Conservation (phyloP, 2,329 filamentous ascomycete species). For the Arthrinium phaeospermum region DNA sequence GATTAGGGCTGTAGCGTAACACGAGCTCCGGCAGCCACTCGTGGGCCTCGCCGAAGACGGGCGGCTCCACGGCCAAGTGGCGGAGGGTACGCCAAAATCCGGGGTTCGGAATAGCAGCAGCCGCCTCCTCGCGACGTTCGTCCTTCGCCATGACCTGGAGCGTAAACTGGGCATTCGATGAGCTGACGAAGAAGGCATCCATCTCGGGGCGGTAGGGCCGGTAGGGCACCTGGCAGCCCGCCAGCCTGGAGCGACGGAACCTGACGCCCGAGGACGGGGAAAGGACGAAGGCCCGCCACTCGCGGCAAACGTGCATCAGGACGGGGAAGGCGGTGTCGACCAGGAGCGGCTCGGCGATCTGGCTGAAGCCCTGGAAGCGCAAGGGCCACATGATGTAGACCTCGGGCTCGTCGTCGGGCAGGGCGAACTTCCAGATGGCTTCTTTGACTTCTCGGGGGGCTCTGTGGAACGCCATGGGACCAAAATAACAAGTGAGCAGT, state of each 20-base stretch:
- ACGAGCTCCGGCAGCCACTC: background rate
- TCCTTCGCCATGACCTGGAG: background rate
- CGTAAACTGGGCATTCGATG: too few relatives aligned
- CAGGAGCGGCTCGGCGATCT: background rate
- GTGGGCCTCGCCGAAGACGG: background rate
- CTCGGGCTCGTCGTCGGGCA: too few relatives aligned
- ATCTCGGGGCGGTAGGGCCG: too few relatives aligned
- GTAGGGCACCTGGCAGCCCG: background rate
- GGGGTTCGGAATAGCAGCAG: background rate
- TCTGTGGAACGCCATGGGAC: too few relatives aligned
- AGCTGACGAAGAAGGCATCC: too few relatives aligned
- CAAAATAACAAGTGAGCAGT: too few relatives aligned
- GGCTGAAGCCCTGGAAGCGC: too few relatives aligned
- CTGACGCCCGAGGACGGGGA: background rate
- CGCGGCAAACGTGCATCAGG: conserved; percentile 20
- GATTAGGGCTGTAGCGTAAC: background rate
- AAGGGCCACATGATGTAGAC: too few relatives aligned
- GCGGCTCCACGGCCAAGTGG: background rate
- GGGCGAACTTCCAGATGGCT: too few relatives aligned
- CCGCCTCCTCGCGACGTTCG: background rate
- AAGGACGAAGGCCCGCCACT: background rate
- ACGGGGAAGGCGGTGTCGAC: conserved; percentile 20
- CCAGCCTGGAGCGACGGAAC: conserved; percentile 10
- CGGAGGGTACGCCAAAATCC: background rate
- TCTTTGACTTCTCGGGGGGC: too few relatives aligned